Evolutionary conservation across 2,329 filamentous ascomycete genomes (phyloP), one percentile per base, ranked within the genome.

Genomic region (Helotiales sp.): DNA sequence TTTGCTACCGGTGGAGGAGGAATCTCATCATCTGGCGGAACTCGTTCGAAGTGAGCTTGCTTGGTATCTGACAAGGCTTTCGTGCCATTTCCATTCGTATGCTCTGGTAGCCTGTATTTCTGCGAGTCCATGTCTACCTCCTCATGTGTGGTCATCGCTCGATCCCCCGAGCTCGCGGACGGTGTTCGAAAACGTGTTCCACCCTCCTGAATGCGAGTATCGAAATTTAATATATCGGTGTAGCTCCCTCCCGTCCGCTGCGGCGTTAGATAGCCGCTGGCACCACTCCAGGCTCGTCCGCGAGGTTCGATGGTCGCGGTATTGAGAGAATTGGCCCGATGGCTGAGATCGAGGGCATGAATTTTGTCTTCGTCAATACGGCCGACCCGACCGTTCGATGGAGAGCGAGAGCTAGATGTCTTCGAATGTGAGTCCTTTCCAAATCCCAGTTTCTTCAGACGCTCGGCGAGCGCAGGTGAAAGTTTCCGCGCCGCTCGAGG

Each of bases 31-130:
- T 74, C 72, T 54, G 71, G 71, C 40, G 70, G 72, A 19, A 75
- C 75, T 59, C 74, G 76, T 52, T 84, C 79, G 56, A 87, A 71
- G 61, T 86, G 84, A 63, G 85, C 82, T 63, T 78, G 77, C 56
- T 81, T 80, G 42, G 77, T 84, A 34, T 83, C 81, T 30, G 79
- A 75, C 61, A 83, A 83, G 38, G 79, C 80, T 70, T 88, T 87
- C 71, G 85, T 81, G 74, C 85, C 84, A 78, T 90, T 83, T 73
- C 84, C 80, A 74, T 85, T 87, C 52, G 77, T 82, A 70, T 87
- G 83, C 72, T 91, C 88, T 55, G 88, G 87, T 71, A 91, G 75
- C 44, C 85, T 82, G 70, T 90, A 91, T 73, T 91, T 91, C 70
- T 88, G 82, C 56, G 83, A 87, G 74, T 91, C 88, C 81, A 88